A percentile compares a stretch with the other conserved stretches of the same genome.
phyloP scores from a whole-genome alignment of 2,329 filamentous ascomycete genomes.

The Trichoderma sp. region DNA sequence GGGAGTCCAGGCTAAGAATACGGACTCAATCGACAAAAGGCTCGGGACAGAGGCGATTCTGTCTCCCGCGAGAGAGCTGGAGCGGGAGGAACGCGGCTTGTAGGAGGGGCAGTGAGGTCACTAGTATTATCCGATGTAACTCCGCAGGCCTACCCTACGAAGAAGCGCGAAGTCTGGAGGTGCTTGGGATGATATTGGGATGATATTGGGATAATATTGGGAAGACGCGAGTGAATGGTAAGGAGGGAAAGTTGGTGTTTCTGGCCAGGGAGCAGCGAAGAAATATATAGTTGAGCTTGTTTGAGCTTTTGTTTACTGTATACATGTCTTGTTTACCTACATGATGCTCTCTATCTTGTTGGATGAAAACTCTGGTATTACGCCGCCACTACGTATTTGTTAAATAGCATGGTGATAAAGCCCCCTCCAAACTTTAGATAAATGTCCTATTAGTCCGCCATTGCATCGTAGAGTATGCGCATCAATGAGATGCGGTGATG shows the following conservation, averaged over 20 bases:
- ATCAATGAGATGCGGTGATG: background rate
- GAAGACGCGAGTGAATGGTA: background rate
- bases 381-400: too few relatives aligned
- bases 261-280: background rate
- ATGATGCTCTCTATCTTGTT: background rate
- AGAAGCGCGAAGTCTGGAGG: background rate
- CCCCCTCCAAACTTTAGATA: background rate
- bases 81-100: slow-evolving; percentile 9
- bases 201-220: too few relatives aligned
- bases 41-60: background rate
- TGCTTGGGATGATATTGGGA: background rate
- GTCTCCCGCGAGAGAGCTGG: background rate
- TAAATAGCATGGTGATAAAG: too few relatives aligned
- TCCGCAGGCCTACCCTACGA: slow-evolving; percentile 11
- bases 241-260: background rate
- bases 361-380: background rate
- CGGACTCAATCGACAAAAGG: slow-evolving; percentile 5
- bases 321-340: background rate
- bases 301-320: background rate
- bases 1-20: slow-evolving; percentile 14
- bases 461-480: background rate
- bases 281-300: background rate
- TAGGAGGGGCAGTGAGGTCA: slow-evolving; percentile 21
- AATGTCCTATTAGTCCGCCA: too few relatives aligned
- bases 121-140: slow-evolving; percentile 18